phyloP scores from a whole-genome alignment of 1,284 basidiomycete species.

The Ganoderma resinaceum region DNA sequence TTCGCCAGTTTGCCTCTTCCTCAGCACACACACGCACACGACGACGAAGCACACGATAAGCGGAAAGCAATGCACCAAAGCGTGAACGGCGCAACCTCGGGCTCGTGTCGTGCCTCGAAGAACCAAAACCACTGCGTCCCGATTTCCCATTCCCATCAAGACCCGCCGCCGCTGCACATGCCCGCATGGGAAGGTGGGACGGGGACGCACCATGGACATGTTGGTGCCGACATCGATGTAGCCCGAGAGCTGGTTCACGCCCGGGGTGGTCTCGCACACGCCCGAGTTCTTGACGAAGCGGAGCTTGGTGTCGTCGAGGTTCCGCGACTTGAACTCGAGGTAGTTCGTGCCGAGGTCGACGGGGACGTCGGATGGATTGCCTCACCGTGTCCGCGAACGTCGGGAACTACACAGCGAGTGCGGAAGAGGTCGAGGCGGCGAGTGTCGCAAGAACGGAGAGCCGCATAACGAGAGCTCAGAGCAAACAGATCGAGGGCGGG shows the following conservation, averaged over 20 bases:
- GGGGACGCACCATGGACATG: slow-evolving; percentile 63
- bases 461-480: not conserved
- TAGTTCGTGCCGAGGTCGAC: slow-evolving; percentile 1
- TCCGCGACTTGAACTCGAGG: slow-evolving; percentile 30
- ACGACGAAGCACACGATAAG: slow-evolving; percentile 1
- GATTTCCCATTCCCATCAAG: slow-evolving; percentile 54
- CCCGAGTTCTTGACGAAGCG: slow-evolving; percentile 70
- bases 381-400: not conserved
- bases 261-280: slow-evolving; percentile 75
- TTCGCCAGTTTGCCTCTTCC: slow-evolving; percentile 36
- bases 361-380: not conserved
- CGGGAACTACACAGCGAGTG: not conserved
- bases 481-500: not conserved
- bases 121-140: slow-evolving; percentile 72
- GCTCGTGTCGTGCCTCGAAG: slow-evolving; percentile 65
- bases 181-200: not conserved
- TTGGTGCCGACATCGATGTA: slow-evolving; percentile 67
- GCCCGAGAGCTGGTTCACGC: slow-evolving; percentile 71
- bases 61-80: slow-evolving; percentile 53
- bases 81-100: slow-evolving; percentile 70
- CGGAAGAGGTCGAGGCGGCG: not conserved
- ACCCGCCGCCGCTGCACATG: not conserved
- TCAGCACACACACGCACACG: slow-evolving; percentile 23
- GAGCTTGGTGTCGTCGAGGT: slow-evolving; percentile 41
- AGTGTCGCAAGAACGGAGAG: not conserved